These are phyloP conservation scores for Pyrrhoderma noxium DNA, from an alignment of 1,284 basidiomycete genomes.

Conservation along the genomic window DNA sequence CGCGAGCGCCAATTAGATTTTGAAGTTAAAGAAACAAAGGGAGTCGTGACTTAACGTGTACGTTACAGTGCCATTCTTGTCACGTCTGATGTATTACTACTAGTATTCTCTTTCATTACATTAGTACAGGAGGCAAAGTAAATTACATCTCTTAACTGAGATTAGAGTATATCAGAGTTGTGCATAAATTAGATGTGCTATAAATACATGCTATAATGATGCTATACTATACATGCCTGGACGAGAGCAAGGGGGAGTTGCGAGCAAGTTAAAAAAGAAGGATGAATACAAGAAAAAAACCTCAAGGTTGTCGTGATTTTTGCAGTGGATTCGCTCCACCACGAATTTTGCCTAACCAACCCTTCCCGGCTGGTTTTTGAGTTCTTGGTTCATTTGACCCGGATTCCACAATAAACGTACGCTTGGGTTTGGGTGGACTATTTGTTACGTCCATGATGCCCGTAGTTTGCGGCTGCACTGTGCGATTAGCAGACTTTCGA, in stretches of 20 bases:
- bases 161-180: too few species aligned
- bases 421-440: constrained; percentile 33
- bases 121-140: too few species aligned
- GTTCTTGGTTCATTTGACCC: constrained; percentile 21
- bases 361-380: constrained; percentile 23
- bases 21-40: too few species aligned
- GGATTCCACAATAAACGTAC: constrained; percentile 25
- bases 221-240: neutral
- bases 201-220: constrained; percentile 4
- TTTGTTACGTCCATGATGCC: constrained; percentile 63
- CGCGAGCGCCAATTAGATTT: too few species aligned
- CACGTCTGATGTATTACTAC: too few species aligned
- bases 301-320: constrained; percentile 9
- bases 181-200: constrained; percentile 12
- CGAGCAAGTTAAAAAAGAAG: too few species aligned
- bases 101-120: too few species aligned
- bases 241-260: too few species aligned
- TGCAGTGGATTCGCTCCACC: constrained; percentile 18
- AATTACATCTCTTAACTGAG: too few species aligned
- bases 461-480: constrained; percentile 25
- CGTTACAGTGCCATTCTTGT: too few species aligned
- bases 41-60: too few species aligned
- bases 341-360: constrained; percentile 30
- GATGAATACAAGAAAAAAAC: too few species aligned
- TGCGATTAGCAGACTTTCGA: constrained; percentile 27